Conservation (phyloP, 495 filamentous ascomycete species). For the Talaromyces proteolyticus region DNA sequence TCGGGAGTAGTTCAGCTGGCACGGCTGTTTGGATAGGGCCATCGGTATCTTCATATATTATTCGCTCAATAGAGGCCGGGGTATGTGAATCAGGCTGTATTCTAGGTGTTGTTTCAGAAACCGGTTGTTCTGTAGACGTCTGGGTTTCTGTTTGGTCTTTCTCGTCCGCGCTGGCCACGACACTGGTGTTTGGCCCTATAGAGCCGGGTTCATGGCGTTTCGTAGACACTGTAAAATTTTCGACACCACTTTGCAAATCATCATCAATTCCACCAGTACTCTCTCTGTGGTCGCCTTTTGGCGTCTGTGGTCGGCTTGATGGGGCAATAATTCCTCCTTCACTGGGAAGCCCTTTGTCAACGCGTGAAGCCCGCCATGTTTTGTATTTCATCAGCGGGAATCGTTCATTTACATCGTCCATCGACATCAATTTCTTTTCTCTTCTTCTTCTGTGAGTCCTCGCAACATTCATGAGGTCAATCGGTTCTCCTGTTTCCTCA, state of each 20-base stretch:
- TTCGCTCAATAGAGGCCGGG: not conserved
- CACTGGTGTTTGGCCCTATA: slow-evolving; percentile 6
- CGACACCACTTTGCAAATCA: slow-evolving; percentile 3
- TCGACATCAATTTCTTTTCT: slow-evolving; percentile 97
- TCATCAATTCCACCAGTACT: no score
- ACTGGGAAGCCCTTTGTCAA: slow-evolving; percentile 74
- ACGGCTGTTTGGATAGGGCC: slow-evolving; percentile 80
- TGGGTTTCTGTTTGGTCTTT: slow-evolving; percentile 5
- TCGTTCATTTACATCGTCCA: slow-evolving; percentile 97
- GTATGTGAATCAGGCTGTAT: not conserved
- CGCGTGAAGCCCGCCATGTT: slow-evolving; percentile 80
- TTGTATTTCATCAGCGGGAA: slow-evolving; percentile 97
- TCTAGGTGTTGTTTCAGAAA: not conserved
- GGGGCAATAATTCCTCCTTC: slow-evolving; percentile 80
- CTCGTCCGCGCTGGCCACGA: slow-evolving; percentile 12
- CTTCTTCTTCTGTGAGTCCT: slow-evolving; percentile 73
- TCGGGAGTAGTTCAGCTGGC: slow-evolving; percentile 73
- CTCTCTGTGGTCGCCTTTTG: slow-evolving; percentile 11
- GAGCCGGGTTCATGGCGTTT: slow-evolving; percentile 15
- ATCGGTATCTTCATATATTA: slow-evolving; percentile 70
- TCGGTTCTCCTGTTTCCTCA: slow-evolving; percentile 83
- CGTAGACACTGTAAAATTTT: slow-evolving; percentile 8
- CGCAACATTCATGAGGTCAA: slow-evolving; percentile 72
- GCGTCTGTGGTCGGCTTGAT: slow-evolving; percentile 25
- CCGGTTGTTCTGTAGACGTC: no score